Base-by-base conservation (phyloP, 2,329 filamentous ascomycete genomes). In the Diaporthe australafricana region DNA sequence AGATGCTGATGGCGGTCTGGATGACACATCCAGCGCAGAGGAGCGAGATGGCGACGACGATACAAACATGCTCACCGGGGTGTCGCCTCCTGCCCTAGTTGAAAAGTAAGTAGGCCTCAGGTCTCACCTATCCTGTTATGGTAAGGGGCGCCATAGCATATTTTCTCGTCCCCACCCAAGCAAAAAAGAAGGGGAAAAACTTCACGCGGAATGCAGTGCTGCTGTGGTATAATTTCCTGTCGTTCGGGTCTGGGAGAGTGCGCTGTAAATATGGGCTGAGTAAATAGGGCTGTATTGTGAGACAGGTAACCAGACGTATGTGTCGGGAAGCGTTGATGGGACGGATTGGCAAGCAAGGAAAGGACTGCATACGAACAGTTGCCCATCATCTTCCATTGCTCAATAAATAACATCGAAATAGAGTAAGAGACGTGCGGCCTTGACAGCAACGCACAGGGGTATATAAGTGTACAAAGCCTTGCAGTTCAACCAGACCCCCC, bases 391-490 rank as follows among this genome's bases (percentile, higher is more conserved):
- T 63, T 35, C 27, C 56, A 48, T 38, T 63, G 45, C 32, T 42
- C 35, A 48, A 63, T 35, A 48, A 22, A 38, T 48, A 48, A 45
- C 42, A 25, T 17, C 30, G 30, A 65, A 50, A 20, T 30, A 65
- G 32, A 65, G 4, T 32, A 50, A 50, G 45, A 65, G 60, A 50
- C 45, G 30, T 50, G 38, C 42, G 48, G 30, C 60, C 30, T 65
- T 25, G 70, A 70, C n/a, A 69, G 57, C 62, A 70, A 57, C 69
- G 76, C 69, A 70, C 55, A 72, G 70, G 76, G 75, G 75, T 73
- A 73, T 73, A 71, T 73, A 76, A 75, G 74, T 70, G 72, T 74
- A 74, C 68, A 73, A 63, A 57, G 52, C 55, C 52, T 60, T 68
- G 68, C 50, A 56, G 32, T 68, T 48, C 52, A 55, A 30, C 11